Evolutionary conservation across 768 basidiomycete genomes (phyloP).

Genomic region (Phylloporus sp.): DNA sequence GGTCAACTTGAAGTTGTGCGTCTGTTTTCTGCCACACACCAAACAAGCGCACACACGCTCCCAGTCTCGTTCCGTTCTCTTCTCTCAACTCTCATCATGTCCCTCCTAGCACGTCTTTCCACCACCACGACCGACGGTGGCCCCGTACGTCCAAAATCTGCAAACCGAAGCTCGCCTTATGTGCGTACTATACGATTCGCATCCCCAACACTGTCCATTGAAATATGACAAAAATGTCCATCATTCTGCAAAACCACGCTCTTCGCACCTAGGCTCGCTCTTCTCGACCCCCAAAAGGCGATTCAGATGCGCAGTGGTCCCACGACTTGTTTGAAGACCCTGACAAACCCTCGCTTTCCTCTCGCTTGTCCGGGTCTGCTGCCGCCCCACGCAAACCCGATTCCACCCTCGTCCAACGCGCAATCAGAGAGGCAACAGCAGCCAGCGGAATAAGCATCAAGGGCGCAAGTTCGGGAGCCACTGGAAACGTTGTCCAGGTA

Average conservation of each 20-base stretch:
- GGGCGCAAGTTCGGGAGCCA: constrained; percentile 51
- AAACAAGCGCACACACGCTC: constrained; percentile 25
- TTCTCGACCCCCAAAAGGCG: constrained; percentile 58
- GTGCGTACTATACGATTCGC: constrained; percentile 34
- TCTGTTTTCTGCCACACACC: constrained; percentile 27
- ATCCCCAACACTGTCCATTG: constrained; percentile 18
- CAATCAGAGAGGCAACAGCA: constrained; percentile 57
- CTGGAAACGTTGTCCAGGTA: constrained; percentile 71
- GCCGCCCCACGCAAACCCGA: constrained; percentile 48
- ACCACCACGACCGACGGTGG: constrained; percentile 25
- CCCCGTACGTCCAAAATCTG: constrained; percentile 30
- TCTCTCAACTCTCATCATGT: constrained; percentile 20
- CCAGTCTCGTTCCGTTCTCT: constrained; percentile 4
- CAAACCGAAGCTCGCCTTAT: constrained; percentile 31
- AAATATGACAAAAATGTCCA: constrained; percentile 16
- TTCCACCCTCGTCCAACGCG: constrained; percentile 54
- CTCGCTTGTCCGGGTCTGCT: constrained; percentile 48
- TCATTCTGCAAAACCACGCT: constrained; percentile 2
- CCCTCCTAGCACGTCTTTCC: constrained; percentile 29
- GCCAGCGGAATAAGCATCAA: constrained; percentile 55
- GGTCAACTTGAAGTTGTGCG: not conserved
- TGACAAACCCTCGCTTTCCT: constrained; percentile 51
- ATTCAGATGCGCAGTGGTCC: constrained; percentile 63
- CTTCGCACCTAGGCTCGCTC: constrained; percentile 31
- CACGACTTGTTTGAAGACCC: constrained; percentile 67